These are phyloP conservation scores for Kluyveromyces sp. DNA, from an alignment of 1,139 yeast genomes.

Conservation along the genomic window DNA sequence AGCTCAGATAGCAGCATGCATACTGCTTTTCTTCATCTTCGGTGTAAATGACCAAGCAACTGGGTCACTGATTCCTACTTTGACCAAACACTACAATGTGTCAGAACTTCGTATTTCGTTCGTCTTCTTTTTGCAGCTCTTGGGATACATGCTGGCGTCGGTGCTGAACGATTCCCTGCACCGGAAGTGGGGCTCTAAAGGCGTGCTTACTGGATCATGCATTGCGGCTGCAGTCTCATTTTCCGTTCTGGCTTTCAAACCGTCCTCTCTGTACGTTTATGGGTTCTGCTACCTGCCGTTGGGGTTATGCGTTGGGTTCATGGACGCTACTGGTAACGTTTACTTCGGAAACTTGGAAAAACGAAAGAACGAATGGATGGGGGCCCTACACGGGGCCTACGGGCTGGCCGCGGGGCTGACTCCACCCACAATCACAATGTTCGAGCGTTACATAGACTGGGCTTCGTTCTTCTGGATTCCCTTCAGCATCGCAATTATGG, in stretches of 20 bases:
- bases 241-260: constrained; percentile 19
- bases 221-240: constrained; percentile 18
- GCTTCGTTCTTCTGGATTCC: constrained; percentile 28
- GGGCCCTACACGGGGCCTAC: constrained; percentile 59
- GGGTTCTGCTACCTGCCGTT: constrained; percentile 36
- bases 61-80: constrained; percentile 29
- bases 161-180: constrained; percentile 28
- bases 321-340: constrained; percentile 55
- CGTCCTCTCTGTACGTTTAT: constrained; percentile 30
- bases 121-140: constrained; percentile 26
- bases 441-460: constrained; percentile 34
- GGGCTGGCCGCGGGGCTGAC: constrained; percentile 64
- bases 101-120: constrained; percentile 24
- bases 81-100: constrained; percentile 23
- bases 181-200: constrained; percentile 22
- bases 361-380: constrained; percentile 53
- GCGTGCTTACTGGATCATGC: constrained; percentile 23
- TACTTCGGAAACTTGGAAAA: constrained; percentile 52
- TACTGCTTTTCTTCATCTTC: constrained; percentile 26
- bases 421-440: constrained; percentile 49
- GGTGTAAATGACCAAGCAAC: constrained; percentile 31
- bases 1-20: constrained; percentile 24
- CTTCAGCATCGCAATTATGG: constrained; percentile 17
- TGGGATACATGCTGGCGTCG: constrained; percentile 28
- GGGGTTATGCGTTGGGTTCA: constrained; percentile 55